Conservation (phyloP, 805 yeast species). For the Lipomyces sp. region DNA sequence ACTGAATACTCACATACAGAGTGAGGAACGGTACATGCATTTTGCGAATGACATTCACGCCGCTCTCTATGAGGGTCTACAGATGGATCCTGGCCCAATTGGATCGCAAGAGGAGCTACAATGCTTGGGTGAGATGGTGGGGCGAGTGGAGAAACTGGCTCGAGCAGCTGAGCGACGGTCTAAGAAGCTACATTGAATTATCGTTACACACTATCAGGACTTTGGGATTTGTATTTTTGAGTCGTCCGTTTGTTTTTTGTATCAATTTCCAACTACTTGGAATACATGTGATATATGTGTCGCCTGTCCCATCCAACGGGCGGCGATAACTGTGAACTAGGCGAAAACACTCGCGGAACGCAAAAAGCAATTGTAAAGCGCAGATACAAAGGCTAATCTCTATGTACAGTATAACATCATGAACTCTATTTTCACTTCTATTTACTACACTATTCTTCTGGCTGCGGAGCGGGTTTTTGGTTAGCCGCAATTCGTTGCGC, state of each 20-base stretch:
- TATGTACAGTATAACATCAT: neutral
- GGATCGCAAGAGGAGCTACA: slow-evolving; percentile 25
- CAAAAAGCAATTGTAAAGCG: neutral
- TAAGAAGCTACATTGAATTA: neutral
- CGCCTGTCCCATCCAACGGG: neutral
- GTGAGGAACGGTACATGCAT: slow-evolving; percentile 36
- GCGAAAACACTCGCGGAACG: neutral
- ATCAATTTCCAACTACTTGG: slow-evolving; percentile 1
- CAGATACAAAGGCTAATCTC: neutral
- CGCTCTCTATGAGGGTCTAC: slow-evolving; percentile 26
- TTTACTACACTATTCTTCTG: neutral
- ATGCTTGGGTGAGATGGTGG: slow-evolving; percentile 36
- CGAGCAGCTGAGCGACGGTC: slow-evolving; percentile 23
- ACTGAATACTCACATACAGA: slow-evolving; percentile 20
- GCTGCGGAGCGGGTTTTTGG: neutral
- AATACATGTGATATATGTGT: neutral
- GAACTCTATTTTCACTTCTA: neutral
- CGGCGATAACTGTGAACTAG: neutral
- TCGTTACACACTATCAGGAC: neutral
- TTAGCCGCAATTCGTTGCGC: neutral
- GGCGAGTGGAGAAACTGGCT: slow-evolving; percentile 24
- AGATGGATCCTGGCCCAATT: slow-evolving; percentile 23
- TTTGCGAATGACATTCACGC: slow-evolving; percentile 37
- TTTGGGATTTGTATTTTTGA: neutral
- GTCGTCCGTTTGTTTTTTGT: neutral